Evolutionary conservation across 805 yeast species (phyloP), one percentile per base, ranked within the genome.

Genomic region (Barnettozyma siamensis): DNA sequence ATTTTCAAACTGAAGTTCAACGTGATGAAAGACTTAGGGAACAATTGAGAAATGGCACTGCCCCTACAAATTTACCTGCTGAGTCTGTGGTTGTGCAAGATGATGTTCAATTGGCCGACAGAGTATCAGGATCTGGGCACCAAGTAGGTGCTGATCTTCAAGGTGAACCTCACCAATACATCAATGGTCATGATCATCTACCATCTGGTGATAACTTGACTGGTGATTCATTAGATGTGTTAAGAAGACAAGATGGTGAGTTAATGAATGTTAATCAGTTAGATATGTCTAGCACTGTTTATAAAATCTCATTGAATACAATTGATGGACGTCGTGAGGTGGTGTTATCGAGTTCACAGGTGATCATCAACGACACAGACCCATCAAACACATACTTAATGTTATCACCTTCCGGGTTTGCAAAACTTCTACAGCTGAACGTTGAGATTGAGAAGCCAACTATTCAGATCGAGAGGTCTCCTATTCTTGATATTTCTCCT

Each of bases 381-480:
- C 54, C 56, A 4, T 21, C 33, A 2, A 40, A 38, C n/a, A 55
- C 57, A 2, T 58, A 57, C 42, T 17, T 58, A 8, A 53, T 60
- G 60, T 21, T 59, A 1, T 53, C 49, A 7, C 57, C 55, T 7
- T 38, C 62, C 3, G 64, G 62, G 0, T 37, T 44, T 15, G 57
- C 61, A 1, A 48, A 46, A 28, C 21, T 59, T 13, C 32, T 23
- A n/a, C 17, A 45, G 7, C 26, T 54, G 4, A 55, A 52, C 2
- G 40, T 54, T 12, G 35, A 34, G 1, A 37, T 57, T 19, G 43
- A 45, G 3, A 47, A 39, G 8, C 60, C 63, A 12, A 39, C 43
- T 17, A 30, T 48, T 7, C 17, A 31, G 10, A 16, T 38, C 24
- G 42, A n/a, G n/a, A n/a, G n/a, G n/a, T n/a, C n/a, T n/a, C n/a